Base-by-base conservation (phyloP, 2,329 filamentous ascomycete genomes). In the Pseudofabraea citricarpa region DNA sequence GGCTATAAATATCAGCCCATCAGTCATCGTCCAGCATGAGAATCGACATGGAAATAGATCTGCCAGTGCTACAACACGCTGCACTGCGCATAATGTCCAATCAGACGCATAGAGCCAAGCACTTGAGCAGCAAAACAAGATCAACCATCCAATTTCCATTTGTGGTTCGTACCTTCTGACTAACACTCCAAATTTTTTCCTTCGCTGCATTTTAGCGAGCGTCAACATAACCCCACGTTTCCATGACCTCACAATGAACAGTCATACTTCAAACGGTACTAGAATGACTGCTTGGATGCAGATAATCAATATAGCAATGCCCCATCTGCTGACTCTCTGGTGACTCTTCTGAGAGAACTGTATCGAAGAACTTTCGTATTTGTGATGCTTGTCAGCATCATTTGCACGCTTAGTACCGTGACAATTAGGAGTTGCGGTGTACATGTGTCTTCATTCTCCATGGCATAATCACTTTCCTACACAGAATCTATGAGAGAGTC, bases 381-480 rank as follows among this genome's bases (percentile, higher is more conserved):
- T n/a, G 10, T 15, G 10, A 16, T 32, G 8, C n/a, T 18, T 8
- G 29, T 15, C 19, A 32, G n/a, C n/a, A 32, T 8, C 15, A 16
- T 12, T 8, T 32, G n/a, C 29, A 32, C 29, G 8, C n/a, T n/a
- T n/a, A n/a, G n/a, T n/a, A n/a, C n/a, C n/a, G n/a, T n/a, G n/a
- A n/a, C n/a, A n/a, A n/a, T n/a, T n/a, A n/a, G n/a, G n/a, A n/a
- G n/a, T n/a, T 13, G 13, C n/a, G 29, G 29, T 32, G 8, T 4
- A 13, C 29, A 32, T 32, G n/a, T 15, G 13, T 32, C 29, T 13
- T n/a, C 15, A n/a, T 16, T 13, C 8, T 15, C 5, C 8, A 13
- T 32, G 13, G 12, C n/a, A 15, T 32, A 18, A 37, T 50, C 44
- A 60, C 46, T 60, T 60, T 8, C 57, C 57, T 18, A 60, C 55